These are phyloP conservation scores for Apiospora phragmitis DNA, from an alignment of 2,329 filamentous ascomycete species.

Conservation along the genomic window DNA sequence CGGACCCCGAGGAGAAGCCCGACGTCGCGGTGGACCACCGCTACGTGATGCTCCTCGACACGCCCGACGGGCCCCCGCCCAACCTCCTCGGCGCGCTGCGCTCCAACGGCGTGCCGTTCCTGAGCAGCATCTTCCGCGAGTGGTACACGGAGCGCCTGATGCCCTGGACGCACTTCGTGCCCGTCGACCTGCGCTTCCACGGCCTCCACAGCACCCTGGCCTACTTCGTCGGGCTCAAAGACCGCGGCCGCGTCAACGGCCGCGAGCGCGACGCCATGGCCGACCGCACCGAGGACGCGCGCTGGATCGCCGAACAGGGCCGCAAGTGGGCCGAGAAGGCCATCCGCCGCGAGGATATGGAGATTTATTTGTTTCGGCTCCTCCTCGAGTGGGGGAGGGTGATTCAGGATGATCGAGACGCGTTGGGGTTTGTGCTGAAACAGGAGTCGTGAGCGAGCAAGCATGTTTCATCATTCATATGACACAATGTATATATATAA, in stretches of 20 bases:
- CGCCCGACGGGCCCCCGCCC: slow-evolving; percentile 64
- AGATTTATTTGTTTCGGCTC: slow-evolving; percentile 77
- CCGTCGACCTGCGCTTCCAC: slow-evolving; percentile 72
- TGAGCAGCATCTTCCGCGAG: slow-evolving; percentile 71
- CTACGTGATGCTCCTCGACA: slow-evolving; percentile 73
- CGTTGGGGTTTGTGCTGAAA: slow-evolving; percentile 37
- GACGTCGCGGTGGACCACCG: slow-evolving; percentile 59
- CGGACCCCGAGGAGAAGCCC: slow-evolving; percentile 31
- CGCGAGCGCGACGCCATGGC: slow-evolving; percentile 45
- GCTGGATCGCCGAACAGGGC: slow-evolving; percentile 67
- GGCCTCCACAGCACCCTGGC: slow-evolving; percentile 72
- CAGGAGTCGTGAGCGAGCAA: neutral
- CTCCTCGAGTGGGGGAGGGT: slow-evolving; percentile 76
- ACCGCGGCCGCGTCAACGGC: slow-evolving; percentile 43
- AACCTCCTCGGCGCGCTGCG: slow-evolving; percentile 63
- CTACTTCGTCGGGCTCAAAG: slow-evolving; percentile 67
- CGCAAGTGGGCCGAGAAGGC: slow-evolving; percentile 64
- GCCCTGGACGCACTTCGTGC: slow-evolving; percentile 81
- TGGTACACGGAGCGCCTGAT: slow-evolving; percentile 77
- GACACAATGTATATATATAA: neutral
- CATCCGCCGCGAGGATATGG: slow-evolving; percentile 71
- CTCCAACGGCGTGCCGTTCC: slow-evolving; percentile 68
- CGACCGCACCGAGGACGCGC: slow-evolving; percentile 52
- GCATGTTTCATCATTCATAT: neutral
- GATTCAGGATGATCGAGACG: slow-evolving; percentile 60